Conservation (phyloP, 768 basidiomycete genomes). For the Suillus sp. region DNA sequence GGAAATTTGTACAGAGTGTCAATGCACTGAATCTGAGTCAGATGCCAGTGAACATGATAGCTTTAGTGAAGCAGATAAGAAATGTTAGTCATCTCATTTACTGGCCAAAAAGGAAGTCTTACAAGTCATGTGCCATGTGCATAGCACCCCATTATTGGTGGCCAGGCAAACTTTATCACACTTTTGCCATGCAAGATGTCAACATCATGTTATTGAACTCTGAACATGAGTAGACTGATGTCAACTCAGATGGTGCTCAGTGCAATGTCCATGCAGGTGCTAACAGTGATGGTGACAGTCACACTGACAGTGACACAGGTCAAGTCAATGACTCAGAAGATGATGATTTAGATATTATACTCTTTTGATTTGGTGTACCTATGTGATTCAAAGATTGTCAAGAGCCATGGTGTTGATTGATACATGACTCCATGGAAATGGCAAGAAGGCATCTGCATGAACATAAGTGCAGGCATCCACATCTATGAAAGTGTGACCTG, state of each 20-base stretch:
- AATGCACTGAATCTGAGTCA: background rate
- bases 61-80: slow-evolving; percentile 1
- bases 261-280: background rate
- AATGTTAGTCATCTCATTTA: background rate
- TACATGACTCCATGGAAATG: no score
- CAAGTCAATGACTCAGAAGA: background rate
- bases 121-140: background rate
- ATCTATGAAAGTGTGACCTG: no score
- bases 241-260: background rate
- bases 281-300: background rate
- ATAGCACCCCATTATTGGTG: background rate
- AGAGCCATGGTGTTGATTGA: background rate
- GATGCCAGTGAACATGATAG: background rate
- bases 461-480: no score
- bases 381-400: background rate
- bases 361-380: background rate
- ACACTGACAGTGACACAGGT: background rate
- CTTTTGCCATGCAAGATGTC: background rate
- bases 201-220: background rate
- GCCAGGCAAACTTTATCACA: background rate
- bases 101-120: slow-evolving; percentile 3
- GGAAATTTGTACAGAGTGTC: background rate
- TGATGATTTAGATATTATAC: background rate
- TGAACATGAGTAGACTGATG: background rate
- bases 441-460: no score